Percentiles rank a stretch among this genome's conserved stretches.
Evolutionary conservation across 192 early-diverging fungal species (phyloP).

Genomic region (Coemansia sp.): DNA sequence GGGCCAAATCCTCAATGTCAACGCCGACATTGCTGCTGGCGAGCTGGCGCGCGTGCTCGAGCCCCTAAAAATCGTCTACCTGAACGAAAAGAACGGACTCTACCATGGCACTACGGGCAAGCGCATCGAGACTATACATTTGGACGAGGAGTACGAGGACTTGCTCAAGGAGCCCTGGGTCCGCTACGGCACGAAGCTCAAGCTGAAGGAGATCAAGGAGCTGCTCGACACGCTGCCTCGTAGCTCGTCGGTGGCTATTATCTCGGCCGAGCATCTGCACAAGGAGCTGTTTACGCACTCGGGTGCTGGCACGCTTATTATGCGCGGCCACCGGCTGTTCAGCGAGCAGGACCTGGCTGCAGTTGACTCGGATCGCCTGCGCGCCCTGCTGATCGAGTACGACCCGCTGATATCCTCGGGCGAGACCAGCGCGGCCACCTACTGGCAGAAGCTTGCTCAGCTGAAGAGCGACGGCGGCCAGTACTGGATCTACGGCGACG

Average conservation of each 20-base stretch:
- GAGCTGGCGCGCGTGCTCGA: constrained; percentile 96
- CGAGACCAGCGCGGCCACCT: constrained; percentile 68
- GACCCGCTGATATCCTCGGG: constrained; percentile 72
- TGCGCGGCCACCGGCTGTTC: constrained; percentile 91
- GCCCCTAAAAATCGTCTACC: constrained; percentile 96
- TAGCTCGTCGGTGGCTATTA: constrained; percentile 99
- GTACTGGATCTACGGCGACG: constrained; percentile 87
- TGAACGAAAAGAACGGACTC: constrained; percentile 98
- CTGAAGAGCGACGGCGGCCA: constrained; percentile 57
- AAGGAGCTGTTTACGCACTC: constrained; percentile 99
- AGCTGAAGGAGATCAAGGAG: constrained; percentile 97
- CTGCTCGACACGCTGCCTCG: constrained; percentile 94
- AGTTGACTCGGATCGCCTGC: constrained; percentile 81
- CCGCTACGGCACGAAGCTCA: constrained; percentile 96
- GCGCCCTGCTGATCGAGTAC: constrained; percentile 73
- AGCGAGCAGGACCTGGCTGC: constrained; percentile 67
- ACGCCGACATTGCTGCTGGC: constrained; percentile 98
- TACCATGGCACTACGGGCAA: constrained; percentile 94
- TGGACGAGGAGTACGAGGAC: constrained; percentile 99
- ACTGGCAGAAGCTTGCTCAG: constrained; percentile 67
- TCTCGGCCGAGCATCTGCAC: constrained; percentile 97
- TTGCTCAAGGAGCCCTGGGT: constrained; percentile 97
- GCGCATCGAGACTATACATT: constrained; percentile 96
- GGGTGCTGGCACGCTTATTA: constrained; percentile 97
- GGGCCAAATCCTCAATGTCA: constrained; percentile 98